Base-by-base conservation (phyloP, 2,329 filamentous ascomycete genomes). In the Neopestalotiopsis clavispora region DNA sequence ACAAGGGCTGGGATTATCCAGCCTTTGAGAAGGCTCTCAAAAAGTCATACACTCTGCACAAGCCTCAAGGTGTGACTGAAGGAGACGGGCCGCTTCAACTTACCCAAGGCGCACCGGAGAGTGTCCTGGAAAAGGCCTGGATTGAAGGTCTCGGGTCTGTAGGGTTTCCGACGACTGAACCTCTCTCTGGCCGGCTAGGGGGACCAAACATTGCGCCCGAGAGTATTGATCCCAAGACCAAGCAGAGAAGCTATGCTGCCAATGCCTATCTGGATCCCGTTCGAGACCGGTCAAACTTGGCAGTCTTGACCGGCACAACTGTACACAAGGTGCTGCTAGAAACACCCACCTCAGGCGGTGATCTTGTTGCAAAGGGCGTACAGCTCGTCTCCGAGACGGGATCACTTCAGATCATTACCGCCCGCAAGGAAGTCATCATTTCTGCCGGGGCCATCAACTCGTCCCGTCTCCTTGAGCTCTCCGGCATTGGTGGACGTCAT, bases 391-490 rank as follows among this genome's bases (percentile, higher is more conserved):
- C 28, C 4, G 14, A 62, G 71, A 38, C 68, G 68, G 70, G 67
- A 20, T 69, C 69, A 30, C 71, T 60, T 7, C 71, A 70, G 38
- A 73, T 59, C 0, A 68, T 77, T 10, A 69, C 52, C 9, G 79
- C 79, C 1, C 71, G 70, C 2, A 79, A 75, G 32, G 84, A 86
- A 68, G 78, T 86, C 3, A 80, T 85, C 34, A 62, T 86, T 4
- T 77, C 78, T 1, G 82, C 80, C 6, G 84, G 84, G 3, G 74
- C 79, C 1, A 78, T 85, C 70, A 80, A 83, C 68, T 79, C 80
- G 0, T 82, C 84, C 4, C 77, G 80, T 17, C 73, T 86, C 32
- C 78, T 86, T 4, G 80, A 85, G 71, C 75, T 83, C 5, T 84
- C 81, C 1, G 81, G 82, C 1, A 76, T 84, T 56, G 83, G 83